phyloP scores from a whole-genome alignment of 192 early-diverging fungal species.

The Coemansia sp. region DNA sequence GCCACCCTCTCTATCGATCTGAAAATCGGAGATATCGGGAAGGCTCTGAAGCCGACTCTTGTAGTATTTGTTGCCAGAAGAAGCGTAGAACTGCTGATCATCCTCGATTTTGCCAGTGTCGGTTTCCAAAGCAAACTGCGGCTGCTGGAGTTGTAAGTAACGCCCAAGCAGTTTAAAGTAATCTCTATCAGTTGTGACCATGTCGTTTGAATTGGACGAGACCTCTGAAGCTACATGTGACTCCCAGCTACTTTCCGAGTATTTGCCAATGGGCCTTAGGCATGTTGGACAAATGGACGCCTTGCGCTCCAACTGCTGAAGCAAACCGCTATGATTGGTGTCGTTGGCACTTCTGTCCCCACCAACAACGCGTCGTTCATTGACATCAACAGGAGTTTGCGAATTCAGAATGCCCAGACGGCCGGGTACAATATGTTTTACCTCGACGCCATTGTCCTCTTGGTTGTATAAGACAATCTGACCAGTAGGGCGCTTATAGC shows the following conservation, averaged over 20 bases:
- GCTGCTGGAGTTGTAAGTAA: slow-evolving; percentile 18
- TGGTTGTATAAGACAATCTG: slow-evolving; percentile 72
- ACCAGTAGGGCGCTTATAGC: slow-evolving; percentile 33
- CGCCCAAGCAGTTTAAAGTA: slow-evolving; percentile 44
- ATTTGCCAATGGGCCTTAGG: slow-evolving; percentile 19
- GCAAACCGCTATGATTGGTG: slow-evolving; percentile 5
- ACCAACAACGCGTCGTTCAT: slow-evolving; percentile 9
- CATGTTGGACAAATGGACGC: slow-evolving; percentile 32
- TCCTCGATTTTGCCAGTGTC: background rate
- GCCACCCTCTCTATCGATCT: background rate
- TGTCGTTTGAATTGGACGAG: slow-evolving; percentile 1
- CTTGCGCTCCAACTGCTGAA: slow-evolving; percentile 8
- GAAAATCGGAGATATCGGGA: slow-evolving; percentile 2
- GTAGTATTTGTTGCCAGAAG: background rate
- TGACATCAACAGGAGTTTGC: background rate
- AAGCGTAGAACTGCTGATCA: background rate
- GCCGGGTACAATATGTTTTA: slow-evolving; percentile 35
- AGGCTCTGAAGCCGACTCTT: background rate
- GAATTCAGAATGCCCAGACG: slow-evolving; percentile 3
- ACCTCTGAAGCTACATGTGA: slow-evolving; percentile 8
- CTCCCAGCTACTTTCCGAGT: slow-evolving; percentile 8
- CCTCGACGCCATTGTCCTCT: slow-evolving; percentile 56
- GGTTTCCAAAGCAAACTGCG: slow-evolving; percentile 15
- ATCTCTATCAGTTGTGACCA: slow-evolving; percentile 30
- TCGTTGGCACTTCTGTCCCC: slow-evolving; percentile 1